These are phyloP conservation scores for Phenoliferia sp. DNA, from an alignment of 1,284 basidiomycete species.

Conservation along the genomic window DNA sequence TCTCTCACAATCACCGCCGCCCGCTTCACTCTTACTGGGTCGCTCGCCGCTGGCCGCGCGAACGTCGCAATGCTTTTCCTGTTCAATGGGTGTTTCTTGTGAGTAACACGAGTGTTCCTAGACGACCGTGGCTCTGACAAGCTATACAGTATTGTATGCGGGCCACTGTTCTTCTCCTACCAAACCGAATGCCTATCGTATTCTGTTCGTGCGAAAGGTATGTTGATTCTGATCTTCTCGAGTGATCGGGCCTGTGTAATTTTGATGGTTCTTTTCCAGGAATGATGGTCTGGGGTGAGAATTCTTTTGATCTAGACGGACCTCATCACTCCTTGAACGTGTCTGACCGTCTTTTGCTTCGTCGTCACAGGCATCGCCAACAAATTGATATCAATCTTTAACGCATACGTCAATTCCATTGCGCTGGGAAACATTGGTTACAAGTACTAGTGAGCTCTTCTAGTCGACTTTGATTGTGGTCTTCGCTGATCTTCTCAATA, in stretches of 20 bases:
- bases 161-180: constrained; percentile 16
- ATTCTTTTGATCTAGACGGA: too few relatives aligned
- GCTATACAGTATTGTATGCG: constrained; percentile 4
- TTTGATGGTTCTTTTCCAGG: too few relatives aligned
- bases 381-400: constrained; percentile 22
- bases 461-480: too few relatives aligned
- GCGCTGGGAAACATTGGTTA: not conserved
- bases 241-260: too few relatives aligned
- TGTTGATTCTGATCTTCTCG: too few relatives aligned
- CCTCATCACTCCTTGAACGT: not conserved
- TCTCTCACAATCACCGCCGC: not conserved
- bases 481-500: too few relatives aligned
- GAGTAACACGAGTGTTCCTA: not conserved
- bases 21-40: not conserved
- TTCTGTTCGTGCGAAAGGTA: constrained; percentile 14
- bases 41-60: constrained; percentile 18
- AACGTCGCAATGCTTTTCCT: constrained; percentile 29
- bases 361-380: not conserved
- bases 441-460: not conserved
- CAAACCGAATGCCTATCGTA: constrained; percentile 10
- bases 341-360: not conserved
- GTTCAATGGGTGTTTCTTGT: constrained; percentile 18
- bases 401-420: constrained; percentile 18
- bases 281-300: constrained; percentile 5
- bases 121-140: not conserved